Evolutionary conservation across 1,284 basidiomycete genomes (phyloP).

Genomic region (Leccinum pachyderme): DNA sequence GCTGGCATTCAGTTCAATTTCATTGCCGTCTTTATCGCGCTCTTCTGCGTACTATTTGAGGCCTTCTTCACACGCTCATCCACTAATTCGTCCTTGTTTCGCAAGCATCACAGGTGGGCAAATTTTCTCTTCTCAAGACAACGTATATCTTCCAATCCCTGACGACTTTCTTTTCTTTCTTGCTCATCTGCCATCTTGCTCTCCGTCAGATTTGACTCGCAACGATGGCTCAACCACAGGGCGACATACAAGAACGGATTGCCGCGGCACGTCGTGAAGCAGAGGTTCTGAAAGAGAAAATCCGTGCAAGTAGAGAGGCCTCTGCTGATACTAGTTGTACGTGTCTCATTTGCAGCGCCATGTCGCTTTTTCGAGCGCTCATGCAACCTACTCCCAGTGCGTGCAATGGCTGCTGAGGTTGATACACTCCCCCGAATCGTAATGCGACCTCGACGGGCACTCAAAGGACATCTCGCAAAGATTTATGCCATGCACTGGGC

Average conservation of each 20-base stretch:
- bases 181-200: neutral
- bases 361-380: neutral
- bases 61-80: conserved; percentile 28
- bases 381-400: conserved; percentile 50
- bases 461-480: conserved; percentile 97
- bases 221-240: conserved; percentile 73
- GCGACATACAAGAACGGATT: conserved; percentile 92
- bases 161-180: neutral
- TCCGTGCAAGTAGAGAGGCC: conserved; percentile 90
- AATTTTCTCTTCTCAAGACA: conserved; percentile 23
- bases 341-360: conserved; percentile 37
- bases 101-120: conserved; percentile 28
- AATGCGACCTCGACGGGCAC: conserved; percentile 91
- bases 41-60: conserved; percentile 15
- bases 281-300: conserved; percentile 96
- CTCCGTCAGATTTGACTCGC: conserved; percentile 7
- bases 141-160: conserved; percentile 6
- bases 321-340: conserved; percentile 94
- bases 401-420: conserved; percentile 95
- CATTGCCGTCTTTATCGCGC: conserved; percentile 11
- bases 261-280: conserved; percentile 95
- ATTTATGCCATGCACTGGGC: conserved; percentile 99
- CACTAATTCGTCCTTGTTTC: conserved; percentile 27
- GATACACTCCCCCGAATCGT: conserved; percentile 93
- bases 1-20: conserved; percentile 9